Evolutionary conservation across 495 filamentous ascomycete genomes (phyloP), one percentile per base, ranked within the genome.

Genomic region (Penicillium argentinense): DNA sequence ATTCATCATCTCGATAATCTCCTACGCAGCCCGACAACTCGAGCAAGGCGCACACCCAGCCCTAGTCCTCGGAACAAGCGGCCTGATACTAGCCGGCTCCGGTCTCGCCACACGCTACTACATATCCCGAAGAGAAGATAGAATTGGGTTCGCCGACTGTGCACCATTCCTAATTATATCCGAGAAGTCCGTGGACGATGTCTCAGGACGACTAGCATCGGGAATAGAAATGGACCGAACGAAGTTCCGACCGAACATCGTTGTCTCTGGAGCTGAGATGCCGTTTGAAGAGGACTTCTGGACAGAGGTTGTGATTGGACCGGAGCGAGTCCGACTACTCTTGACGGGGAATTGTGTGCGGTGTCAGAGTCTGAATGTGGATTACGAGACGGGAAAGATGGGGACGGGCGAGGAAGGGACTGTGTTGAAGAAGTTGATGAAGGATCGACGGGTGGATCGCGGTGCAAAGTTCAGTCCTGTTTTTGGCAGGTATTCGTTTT

Each of bases 201-300:
- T 95, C 33, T 79, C 76, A 16, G 54, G 63, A 3, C 79, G 88
- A 1, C 60, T 95, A 3, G 67, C 75, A 0, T 72, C 64, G 1
- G 77, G 69, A 2, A 59, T 75, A 24, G 51, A 70, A n/a, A 81
- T 90, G 73, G 83, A 86, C 51, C 77, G 88, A 56, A 84, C 81
- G 9, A 93, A 91, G 59, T 91, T 95, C 66, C 80, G 92, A 21
- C 86, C 90, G 0, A 96, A 96, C 55, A 80, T 96, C 29, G 82
- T 96, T 6, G 63, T 96, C 6, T 75, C 78, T 8, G 85, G 82
- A 1, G 74, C 76, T 2, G 57, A 67, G 18, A 54, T 56, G 7
- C 74, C 82, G 0, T 97, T 79, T 65, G 91, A 90, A 14, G 91
- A 97, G 57, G 92, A 96, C 51, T 93, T 79, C 60, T 97, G 91